Evolutionary conservation across 345 rosid genomes (phyloP), one percentile per base, ranked within the genome.

Genomic region (Syzygium oleosum): DNA sequence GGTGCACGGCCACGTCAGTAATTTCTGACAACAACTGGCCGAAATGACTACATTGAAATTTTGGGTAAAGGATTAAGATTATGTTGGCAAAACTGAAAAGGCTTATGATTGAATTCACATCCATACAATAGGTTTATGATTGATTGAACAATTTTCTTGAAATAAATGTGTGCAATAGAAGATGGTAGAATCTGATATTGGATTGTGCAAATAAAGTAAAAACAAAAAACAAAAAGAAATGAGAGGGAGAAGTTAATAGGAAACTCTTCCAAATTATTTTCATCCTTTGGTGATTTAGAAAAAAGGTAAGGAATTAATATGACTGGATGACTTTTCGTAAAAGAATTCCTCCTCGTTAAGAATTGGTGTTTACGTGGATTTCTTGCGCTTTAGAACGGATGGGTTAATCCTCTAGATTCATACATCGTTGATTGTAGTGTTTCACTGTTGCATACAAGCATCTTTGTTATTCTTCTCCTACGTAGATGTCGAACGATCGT

Each of bases 31-130:
- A 3, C n/a, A 12, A 65, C 15, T 29, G 8, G 2, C 0, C 17
- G 2, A 0, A 15, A 65, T 29, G 2, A 15, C 2, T 29, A 3
- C 1, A 15, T 7, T 29, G 0, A 0, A 65, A 29, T 65, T 63
- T 65, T 7, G 1, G 0, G 3, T 7, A 2, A 15, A 29, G 0
- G 0, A 0, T 0, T 7, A 2, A 7, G 19, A 65, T 0, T 15
- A 3, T 29, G 19, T 29, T 15, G 3, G 0, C 16, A 65, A 7
- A 29, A 29, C 31, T 65, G 0, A 6, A 29, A 7, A 65, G 0
- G 2, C 3, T 65, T 31, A 7, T 14, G 4, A 65, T 0, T 29
- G 0, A 65, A 65, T 65, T 31, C 0, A 15, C 14, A 65, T 2
- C 8, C 9, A 6, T 6, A 19, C 3, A 16, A 54, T 54, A 54